Conservation (phyloP, 1,284 basidiomycete genomes). For the Earliella scabrosa region DNA sequence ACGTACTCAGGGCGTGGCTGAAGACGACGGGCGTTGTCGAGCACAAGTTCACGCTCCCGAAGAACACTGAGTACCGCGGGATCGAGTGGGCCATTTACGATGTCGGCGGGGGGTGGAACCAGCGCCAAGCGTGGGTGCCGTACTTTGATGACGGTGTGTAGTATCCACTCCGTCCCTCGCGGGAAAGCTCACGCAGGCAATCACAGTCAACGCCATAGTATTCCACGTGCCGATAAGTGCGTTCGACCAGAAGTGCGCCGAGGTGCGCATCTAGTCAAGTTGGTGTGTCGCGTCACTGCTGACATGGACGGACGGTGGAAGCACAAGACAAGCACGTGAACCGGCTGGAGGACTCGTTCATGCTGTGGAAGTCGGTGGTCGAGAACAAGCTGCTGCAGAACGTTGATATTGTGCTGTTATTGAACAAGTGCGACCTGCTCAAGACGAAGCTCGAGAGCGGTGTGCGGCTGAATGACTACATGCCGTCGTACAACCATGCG, state of each 20-base stretch:
- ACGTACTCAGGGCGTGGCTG: constrained; percentile 73
- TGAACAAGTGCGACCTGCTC: constrained; percentile 80
- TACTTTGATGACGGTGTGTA: constrained; percentile 82
- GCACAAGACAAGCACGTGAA: constrained; percentile 69
- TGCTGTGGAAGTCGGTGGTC: constrained; percentile 70
- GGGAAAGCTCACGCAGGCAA: not conserved
- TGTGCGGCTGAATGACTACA: constrained; percentile 67
- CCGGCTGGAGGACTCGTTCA: constrained; percentile 75
- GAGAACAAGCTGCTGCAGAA: constrained; percentile 69
- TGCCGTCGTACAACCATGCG: constrained; percentile 64
- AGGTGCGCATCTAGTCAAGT: constrained; percentile 55
- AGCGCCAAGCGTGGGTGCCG: constrained; percentile 81
- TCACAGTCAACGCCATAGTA: constrained; percentile 81
- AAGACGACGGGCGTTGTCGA: constrained; percentile 82
- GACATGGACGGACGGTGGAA: too few species aligned
- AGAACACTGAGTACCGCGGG: constrained; percentile 57
- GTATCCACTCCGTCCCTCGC: too few species aligned
- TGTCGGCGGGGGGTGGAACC: constrained; percentile 76
- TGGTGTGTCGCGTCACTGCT: too few species aligned
- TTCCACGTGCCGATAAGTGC: constrained; percentile 84
- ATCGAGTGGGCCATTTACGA: constrained; percentile 81
- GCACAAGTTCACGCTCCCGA: constrained; percentile 67
- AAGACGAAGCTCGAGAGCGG: constrained; percentile 79
- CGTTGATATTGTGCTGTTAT: constrained; percentile 76
- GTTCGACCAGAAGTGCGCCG: constrained; percentile 79